Percentiles rank a stretch among this genome's conserved stretches.
These are phyloP conservation scores for Phyllosticta capitalensis DNA, from an alignment of 2,329 filamentous ascomycete species.

Conservation along the genomic window DNA sequence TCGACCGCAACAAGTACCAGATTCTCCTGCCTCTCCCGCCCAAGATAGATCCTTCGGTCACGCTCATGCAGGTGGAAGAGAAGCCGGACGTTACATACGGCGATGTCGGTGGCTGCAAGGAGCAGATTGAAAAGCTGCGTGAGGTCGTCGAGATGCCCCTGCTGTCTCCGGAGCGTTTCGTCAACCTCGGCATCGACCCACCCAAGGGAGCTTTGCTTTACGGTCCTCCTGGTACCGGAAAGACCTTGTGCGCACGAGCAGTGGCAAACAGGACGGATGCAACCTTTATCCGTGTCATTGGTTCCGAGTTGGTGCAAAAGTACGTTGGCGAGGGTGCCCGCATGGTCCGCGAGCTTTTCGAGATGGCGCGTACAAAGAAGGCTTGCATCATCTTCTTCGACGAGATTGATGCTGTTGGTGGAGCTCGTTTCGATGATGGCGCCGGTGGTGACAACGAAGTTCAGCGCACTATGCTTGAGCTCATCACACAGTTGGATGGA, in stretches of 20 bases:
- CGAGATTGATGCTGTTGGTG: conserved; percentile 93
- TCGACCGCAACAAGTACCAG: conserved; percentile 98
- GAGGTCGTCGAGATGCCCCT: conserved; percentile 99
- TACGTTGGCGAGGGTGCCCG: conserved; percentile 96
- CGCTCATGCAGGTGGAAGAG: conserved; percentile 99
- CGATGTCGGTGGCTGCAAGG: conserved; percentile 97
- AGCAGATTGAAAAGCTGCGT: conserved; percentile 97
- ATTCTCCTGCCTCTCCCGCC: conserved; percentile 92
- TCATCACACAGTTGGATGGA: conserved; percentile 93
- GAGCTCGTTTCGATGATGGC: conserved; percentile 91
- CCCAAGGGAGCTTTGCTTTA: conserved; percentile 96
- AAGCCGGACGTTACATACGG: conserved; percentile 99
- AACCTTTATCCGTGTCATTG: conserved; percentile 97
- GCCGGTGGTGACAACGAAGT: conserved; percentile 97
- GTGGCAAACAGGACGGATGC: conserved; percentile 97
- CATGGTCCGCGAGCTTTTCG: conserved; percentile 97
- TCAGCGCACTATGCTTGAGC: conserved; percentile 93
- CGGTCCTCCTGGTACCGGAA: conserved; percentile 95
- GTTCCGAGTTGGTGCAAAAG: conserved; percentile 95
- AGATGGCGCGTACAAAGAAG: conserved; percentile 99
- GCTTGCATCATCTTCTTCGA: conserved; percentile 99
- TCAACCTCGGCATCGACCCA: conserved; percentile 96
- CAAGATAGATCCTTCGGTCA: conserved; percentile 97
- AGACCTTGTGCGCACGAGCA: conserved; percentile 93
- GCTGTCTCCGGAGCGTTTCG: conserved; percentile 91